Evolutionary conservation across 2,329 filamentous ascomycete species (phyloP), one percentile per base, ranked within the genome.

Genomic region (Trichoderma lentiforme): DNA sequence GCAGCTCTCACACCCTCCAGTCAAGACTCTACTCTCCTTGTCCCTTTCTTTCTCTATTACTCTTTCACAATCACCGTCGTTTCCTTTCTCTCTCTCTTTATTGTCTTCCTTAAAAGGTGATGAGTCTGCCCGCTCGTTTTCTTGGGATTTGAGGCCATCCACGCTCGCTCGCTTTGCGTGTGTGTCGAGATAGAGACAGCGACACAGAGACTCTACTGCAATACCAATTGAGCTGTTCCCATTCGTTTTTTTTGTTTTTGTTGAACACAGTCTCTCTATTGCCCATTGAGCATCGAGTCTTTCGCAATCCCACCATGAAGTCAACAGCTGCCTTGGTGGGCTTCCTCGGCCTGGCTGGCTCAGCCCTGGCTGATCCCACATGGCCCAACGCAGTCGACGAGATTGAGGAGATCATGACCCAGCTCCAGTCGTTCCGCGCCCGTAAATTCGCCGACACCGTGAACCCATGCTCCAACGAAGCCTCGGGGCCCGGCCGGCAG

Each of bases 321-420:
- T 70, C 72, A 24, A 64, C 73, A 24, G 30, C 72, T 11, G 36
- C 79, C 32, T 73, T 83, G 61, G 73, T 83, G 67, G 79, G 77
- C 73, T 74, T 84, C 71, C 75, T 84, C 60, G 81, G 79, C 73
- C 77, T 85, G 70, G 80, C 79, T 62, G 74, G 79, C 72, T 67
- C 63, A 21, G 77, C 77, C 63, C 73, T 74, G 61, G 84, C 87
- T 28, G 85, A 86, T 74, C 86, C 86, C 36, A 91, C 88, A 76
- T 91, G 89, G 89, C 89, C 89, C 2, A 85, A 87, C 2, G 76
- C 83, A 14, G 84, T 84, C 21, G 89, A 91, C 75, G 88, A 91
- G 77, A 80, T 91, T 72, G 89, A 91, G 79, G 89, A 90, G 78
- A 86, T 90, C 74, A 87, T 91, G 83, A 89, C 86, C 76, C 86